These are phyloP conservation scores for Mucor irregularis DNA, from an alignment of 371 early-diverging fungal species.

Conservation along the genomic window DNA sequence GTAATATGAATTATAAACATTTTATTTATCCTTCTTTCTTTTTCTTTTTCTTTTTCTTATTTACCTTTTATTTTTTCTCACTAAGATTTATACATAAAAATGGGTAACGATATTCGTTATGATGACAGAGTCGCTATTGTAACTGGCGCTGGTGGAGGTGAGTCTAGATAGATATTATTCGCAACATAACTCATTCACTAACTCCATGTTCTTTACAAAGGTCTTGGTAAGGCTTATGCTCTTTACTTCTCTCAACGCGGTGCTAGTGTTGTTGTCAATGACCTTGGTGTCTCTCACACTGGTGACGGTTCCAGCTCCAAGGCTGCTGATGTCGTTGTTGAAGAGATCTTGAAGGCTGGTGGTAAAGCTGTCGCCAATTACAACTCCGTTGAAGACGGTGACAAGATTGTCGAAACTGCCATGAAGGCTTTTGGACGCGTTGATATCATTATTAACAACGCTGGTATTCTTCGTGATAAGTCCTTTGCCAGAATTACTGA, in stretches of 20 bases:
- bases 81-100: constrained; percentile 10
- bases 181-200: not conserved
- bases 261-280: constrained; percentile 88
- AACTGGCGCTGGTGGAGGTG: constrained; percentile 97
- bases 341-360: constrained; percentile 88
- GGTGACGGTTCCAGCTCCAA: constrained; percentile 75
- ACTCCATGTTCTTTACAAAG: constrained; percentile 39
- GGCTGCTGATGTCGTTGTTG: constrained; percentile 96
- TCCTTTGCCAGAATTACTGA: constrained; percentile 95
- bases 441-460: constrained; percentile 97
- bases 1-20: constrained; percentile 9
- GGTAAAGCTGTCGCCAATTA: constrained; percentile 98
- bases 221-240: constrained; percentile 91
- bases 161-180: constrained; percentile 1
- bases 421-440: constrained; percentile 93
- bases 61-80: not conserved
- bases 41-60: constrained; percentile 12
- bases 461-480: constrained; percentile 96
- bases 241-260: constrained; percentile 89
- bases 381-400: constrained; percentile 95
- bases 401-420: constrained; percentile 95
- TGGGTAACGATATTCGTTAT: constrained; percentile 66
- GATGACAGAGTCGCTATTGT: constrained; percentile 93
- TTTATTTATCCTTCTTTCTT: not conserved
- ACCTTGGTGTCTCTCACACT: constrained; percentile 84